These are phyloP conservation scores for Polychaeton citri DNA, from an alignment of 2,329 filamentous ascomycete genomes.

Conservation along the genomic window DNA sequence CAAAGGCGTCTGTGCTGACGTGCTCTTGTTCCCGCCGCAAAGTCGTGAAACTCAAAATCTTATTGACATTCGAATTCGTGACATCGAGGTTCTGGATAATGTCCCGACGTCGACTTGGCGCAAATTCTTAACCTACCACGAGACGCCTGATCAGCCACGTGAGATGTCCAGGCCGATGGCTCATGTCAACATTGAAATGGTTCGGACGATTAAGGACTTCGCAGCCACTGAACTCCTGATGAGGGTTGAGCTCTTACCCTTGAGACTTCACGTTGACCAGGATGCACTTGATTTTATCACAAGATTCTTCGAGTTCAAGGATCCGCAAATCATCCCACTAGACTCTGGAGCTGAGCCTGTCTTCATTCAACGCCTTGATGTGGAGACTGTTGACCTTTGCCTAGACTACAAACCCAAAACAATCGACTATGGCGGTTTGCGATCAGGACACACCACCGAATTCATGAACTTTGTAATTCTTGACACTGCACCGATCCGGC, in stretches of 20 bases:
- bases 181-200: slow-evolving; percentile 75
- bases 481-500: slow-evolving; percentile 72
- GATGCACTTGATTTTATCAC: slow-evolving; percentile 95
- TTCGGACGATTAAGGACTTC: slow-evolving; percentile 71
- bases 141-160: slow-evolving; percentile 62
- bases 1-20: slow-evolving; percentile 66
- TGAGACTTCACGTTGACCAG: slow-evolving; percentile 90
- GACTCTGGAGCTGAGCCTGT: slow-evolving; percentile 37
- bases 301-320: slow-evolving; percentile 95
- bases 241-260: slow-evolving; percentile 58
- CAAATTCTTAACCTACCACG: slow-evolving; percentile 91
- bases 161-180: slow-evolving; percentile 83
- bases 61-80: slow-evolving; percentile 66
- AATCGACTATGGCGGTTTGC: slow-evolving; percentile 86
- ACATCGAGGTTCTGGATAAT: slow-evolving; percentile 87
- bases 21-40: slow-evolving; percentile 65
- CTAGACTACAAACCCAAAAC: slow-evolving; percentile 96
- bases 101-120: slow-evolving; percentile 94
- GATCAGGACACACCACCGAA: slow-evolving; percentile 87
- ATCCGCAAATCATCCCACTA: slow-evolving; percentile 40
- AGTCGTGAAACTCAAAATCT: slow-evolving; percentile 77
- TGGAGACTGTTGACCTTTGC: slow-evolving; percentile 70
- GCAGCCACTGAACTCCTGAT: slow-evolving; percentile 76
- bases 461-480: slow-evolving; percentile 98
- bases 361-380: slow-evolving; percentile 80